Conservation (phyloP, 305 asterid species). For the Fraxinus latifolia region DNA sequence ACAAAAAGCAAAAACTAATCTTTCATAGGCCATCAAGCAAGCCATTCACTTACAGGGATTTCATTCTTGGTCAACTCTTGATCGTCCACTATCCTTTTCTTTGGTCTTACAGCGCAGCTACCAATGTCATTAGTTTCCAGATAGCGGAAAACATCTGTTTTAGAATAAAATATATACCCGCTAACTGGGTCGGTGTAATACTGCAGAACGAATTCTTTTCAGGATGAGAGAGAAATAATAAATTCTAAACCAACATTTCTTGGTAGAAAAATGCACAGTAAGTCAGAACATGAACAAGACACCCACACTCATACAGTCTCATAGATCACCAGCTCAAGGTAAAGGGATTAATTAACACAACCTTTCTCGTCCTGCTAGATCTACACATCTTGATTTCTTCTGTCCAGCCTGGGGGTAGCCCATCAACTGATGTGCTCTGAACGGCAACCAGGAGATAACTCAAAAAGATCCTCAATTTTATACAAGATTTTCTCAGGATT, state of each 20-base stretch:
- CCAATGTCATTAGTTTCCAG: constrained; percentile 38
- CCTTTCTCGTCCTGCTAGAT: constrained; percentile 33
- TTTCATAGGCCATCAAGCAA: not conserved
- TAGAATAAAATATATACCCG: constrained; percentile 40
- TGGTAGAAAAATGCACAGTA: not conserved
- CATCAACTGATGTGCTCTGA: constrained; percentile 36
- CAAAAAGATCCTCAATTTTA: constrained; percentile 17
- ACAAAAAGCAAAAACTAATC: not conserved
- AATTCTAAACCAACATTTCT: constrained; percentile 4
- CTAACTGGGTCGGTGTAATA: constrained; percentile 48
- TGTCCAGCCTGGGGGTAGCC: constrained; percentile 68
- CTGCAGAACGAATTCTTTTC: constrained; percentile 39
- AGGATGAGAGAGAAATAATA: constrained; percentile 15
- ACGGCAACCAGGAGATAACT: constrained; percentile 39
- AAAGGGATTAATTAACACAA: constrained; percentile 46
- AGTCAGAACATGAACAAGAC: not conserved
- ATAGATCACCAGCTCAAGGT: constrained; percentile 2
- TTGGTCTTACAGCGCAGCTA: constrained; percentile 33
- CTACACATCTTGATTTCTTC: constrained; percentile 48
- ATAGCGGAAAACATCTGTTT: constrained; percentile 41
- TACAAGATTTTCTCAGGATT: constrained; percentile 15
- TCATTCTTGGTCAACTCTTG: constrained; percentile 21
- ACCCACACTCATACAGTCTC: constrained; percentile 6
- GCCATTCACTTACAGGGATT: constrained; percentile 33
- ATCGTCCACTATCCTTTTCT: constrained; percentile 28